Evolutionary conservation across 1,139 yeast genomes (phyloP).

Genomic region (Pichia sp.): DNA sequence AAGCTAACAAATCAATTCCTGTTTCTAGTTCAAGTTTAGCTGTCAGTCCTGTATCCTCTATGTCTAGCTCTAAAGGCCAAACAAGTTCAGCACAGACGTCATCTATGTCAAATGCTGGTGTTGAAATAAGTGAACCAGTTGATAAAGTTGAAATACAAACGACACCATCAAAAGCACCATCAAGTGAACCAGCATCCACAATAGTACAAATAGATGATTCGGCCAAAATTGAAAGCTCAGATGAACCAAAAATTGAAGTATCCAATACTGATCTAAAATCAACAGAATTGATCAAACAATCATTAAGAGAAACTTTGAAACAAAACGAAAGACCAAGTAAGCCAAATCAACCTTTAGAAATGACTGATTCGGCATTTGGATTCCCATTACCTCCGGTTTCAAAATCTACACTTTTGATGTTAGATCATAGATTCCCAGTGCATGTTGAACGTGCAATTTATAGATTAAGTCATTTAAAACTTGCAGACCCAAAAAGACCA

Average conservation of each 20-base stretch:
- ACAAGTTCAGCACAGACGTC: not conserved
- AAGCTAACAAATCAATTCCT: not conserved
- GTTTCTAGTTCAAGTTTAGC: not conserved
- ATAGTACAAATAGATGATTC: not conserved
- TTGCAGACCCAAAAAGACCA: conserved; percentile 90
- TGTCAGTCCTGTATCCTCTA: not conserved
- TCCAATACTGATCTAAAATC: not conserved
- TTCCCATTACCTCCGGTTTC: conserved; percentile 80
- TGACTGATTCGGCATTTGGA: conserved; percentile 79
- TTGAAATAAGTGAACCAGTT: not conserved
- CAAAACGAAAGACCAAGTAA: conserved; percentile 27
- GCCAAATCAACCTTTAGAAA: conserved; percentile 67
- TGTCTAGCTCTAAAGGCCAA: not conserved
- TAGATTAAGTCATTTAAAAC: conserved; percentile 80
- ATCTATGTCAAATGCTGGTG: not conserved
- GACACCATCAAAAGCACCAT: not conserved
- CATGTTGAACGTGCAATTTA: conserved; percentile 95
- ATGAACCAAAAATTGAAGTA: conserved; percentile 4
- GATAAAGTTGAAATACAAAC: conserved; percentile 1
- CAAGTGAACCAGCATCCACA: not conserved
- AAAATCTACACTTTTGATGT: conserved; percentile 66
- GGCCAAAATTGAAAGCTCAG: not conserved
- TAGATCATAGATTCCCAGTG: conserved; percentile 81
- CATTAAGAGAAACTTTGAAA: conserved; percentile 23
- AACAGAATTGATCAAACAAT: conserved; percentile 21